Conservation (phyloP, 257 asterid genomes). For the Gentiana macrophylla region DNA sequence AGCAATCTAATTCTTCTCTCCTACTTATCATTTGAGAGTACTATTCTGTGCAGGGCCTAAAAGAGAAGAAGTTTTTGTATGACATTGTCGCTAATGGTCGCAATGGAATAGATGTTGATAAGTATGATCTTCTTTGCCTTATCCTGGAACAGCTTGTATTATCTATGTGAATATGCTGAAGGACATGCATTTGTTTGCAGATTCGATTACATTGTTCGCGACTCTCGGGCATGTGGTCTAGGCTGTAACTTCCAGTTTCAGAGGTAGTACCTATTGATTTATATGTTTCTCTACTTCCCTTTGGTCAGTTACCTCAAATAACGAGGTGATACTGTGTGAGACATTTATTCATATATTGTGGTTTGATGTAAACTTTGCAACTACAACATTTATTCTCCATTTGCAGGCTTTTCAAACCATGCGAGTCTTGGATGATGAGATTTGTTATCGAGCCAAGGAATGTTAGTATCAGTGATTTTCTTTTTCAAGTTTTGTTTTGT, state of each 20-base stretch:
- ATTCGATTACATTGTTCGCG: conserved; percentile 86
- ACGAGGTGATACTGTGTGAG: not conserved
- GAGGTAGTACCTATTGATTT: conserved; percentile 32
- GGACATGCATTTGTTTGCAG: conserved; percentile 25
- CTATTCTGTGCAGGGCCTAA: conserved; percentile 32
- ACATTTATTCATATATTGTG: not conserved
- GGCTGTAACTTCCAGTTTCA: conserved; percentile 76
- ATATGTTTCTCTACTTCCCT: conserved; percentile 4
- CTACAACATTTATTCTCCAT: conserved; percentile 3
- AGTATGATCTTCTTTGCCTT: conserved; percentile 30
- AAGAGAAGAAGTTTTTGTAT: conserved; percentile 60
- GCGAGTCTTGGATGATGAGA: conserved; percentile 81
- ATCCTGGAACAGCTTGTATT: conserved; percentile 4
- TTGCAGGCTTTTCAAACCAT: conserved; percentile 73
- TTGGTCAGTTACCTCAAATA: not conserved
- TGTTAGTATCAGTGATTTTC: conserved; percentile 37
- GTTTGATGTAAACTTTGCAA: conserved; percentile 2
- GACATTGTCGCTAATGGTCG: conserved; percentile 95
- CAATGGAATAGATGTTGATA: conserved; percentile 92
- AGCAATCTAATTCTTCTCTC: not conserved
- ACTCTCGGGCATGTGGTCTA: conserved; percentile 90
- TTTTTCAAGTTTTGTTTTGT: too few relatives aligned
- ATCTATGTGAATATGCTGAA: not conserved
- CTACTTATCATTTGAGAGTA: not conserved
- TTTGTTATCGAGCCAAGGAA: conserved; percentile 90